Evolutionary conservation across 208 protist species (phyloP), one percentile per base, ranked within the genome.

Genomic region (Trypanosomatidae sp.): DNA sequence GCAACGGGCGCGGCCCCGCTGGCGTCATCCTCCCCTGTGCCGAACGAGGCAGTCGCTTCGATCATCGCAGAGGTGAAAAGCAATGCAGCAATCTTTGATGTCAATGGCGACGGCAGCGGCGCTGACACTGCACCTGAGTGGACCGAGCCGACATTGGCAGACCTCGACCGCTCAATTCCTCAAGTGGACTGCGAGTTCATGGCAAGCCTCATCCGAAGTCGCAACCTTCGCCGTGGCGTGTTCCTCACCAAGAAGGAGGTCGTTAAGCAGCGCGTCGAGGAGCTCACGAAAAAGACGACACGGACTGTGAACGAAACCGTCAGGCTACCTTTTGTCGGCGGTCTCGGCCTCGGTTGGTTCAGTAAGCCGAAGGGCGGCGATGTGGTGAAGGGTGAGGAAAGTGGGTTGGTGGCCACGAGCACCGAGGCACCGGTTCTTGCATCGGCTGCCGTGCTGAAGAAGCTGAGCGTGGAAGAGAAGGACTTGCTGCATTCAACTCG

Each of bases 181-280:
- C 90, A 94, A 70, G 90, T 94, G 3, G 90, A 92, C 74, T 91
- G 90, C 66, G 79, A 83, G 53, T 94, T 94, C 62, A 86, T 94
- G 59, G 90, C 90, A 0, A 84, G 86, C 67, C 87, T 94, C 41
- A 85, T 92, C 60, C 83, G 84, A 36, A 79, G 79, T 47, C 83
- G 89, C 41, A 91, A 83, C 68, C 44, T 81, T 3, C 71, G 75
- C 41, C 82, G 86, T 15, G 80, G 81, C n/a, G 79, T 76, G 22
- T 91, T 93, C 70, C 69, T 93, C 8, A 65, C 70, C 13, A 68
- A 69, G 49, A 91, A 93, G 75, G 81, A 67, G 58, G 75, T 6
- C 30, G 64, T 89, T 60, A 86, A 86, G 74, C 72, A 80, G 52
- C 71, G 60, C 39, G 86, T 91, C 25, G 89, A 86, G 66, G 62